Percentiles rank a stretch among this genome's conserved stretches.
Evolutionary conservation across 2,329 filamentous ascomycete species (phyloP).

Genomic region (Fusarium fujikuroi): DNA sequence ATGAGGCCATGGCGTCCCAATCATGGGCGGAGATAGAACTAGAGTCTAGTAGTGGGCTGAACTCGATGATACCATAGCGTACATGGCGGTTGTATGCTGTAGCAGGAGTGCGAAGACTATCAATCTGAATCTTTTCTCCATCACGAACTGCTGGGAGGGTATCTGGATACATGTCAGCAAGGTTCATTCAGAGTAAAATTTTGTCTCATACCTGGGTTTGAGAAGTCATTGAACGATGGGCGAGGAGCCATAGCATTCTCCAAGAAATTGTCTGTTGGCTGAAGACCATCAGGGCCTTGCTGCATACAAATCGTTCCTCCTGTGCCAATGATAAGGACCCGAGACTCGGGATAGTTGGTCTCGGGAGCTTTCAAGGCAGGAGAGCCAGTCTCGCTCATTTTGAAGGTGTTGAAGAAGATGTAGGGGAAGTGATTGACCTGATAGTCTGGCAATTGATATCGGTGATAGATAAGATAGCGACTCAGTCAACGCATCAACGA

Average conservation of each 20-base stretch:
- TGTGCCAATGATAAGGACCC: conserved; percentile 90
- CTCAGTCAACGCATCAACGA: conserved; percentile 7
- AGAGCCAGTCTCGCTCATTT: conserved; percentile 26
- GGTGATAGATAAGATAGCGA: conserved; percentile 17
- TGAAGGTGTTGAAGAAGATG: background rate
- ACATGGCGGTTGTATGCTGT: conserved; percentile 85
- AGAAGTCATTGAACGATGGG: conserved; percentile 83
- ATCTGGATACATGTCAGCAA: conserved; percentile 46
- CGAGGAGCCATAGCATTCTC: conserved; percentile 83
- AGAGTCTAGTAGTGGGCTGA: conserved; percentile 85
- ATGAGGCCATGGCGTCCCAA: conserved; percentile 84
- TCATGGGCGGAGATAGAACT: conserved; percentile 88
- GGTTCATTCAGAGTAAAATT: background rate
- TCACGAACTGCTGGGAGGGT: conserved; percentile 63
- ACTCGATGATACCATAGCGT: conserved; percentile 86
- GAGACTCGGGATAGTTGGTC: conserved; percentile 72
- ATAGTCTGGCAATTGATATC: background rate
- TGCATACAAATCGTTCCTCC: conserved; percentile 94
- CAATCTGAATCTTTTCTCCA: conserved; percentile 63
- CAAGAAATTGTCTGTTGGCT: conserved; percentile 83
- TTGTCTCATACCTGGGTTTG: conserved; percentile 45
- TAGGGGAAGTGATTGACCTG: background rate
- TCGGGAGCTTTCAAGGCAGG: conserved; percentile 26
- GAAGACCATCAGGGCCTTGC: conserved; percentile 79
- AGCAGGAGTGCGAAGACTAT: conserved; percentile 80